Conservation (phyloP, 2,329 filamentous ascomycete genomes). For the Thelonectria olida region DNA sequence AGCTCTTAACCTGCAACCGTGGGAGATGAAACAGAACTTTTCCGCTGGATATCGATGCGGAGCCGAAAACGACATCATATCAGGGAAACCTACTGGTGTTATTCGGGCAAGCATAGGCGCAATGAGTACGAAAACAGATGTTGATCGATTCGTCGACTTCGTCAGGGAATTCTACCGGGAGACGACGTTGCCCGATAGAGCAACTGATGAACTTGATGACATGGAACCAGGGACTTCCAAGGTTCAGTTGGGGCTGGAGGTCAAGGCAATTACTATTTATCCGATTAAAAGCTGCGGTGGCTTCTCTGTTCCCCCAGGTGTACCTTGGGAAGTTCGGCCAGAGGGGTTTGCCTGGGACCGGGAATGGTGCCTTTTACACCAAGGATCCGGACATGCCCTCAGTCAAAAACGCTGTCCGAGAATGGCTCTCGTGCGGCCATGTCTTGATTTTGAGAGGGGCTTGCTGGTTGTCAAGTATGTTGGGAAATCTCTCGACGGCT, state of each 20-base stretch:
- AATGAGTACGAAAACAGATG: slow-evolving; percentile 83
- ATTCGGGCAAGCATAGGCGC: slow-evolving; percentile 88
- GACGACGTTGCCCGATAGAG: background rate
- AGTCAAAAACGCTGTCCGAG: slow-evolving; percentile 88
- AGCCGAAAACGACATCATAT: slow-evolving; percentile 80
- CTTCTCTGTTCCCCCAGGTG: slow-evolving; percentile 71
- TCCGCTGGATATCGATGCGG: slow-evolving; percentile 87
- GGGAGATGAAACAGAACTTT: slow-evolving; percentile 87
- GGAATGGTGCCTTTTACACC: slow-evolving; percentile 94
- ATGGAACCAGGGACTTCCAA: background rate
- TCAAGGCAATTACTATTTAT: slow-evolving; percentile 79
- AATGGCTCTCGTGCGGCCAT: slow-evolving; percentile 86
- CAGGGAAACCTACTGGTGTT: slow-evolving; percentile 87
- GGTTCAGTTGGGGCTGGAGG: slow-evolving; percentile 34
- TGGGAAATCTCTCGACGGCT: slow-evolving; percentile 41
- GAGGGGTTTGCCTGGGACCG: slow-evolving; percentile 95
- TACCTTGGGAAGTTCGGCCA: slow-evolving; percentile 77
- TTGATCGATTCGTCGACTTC: slow-evolving; percentile 77
- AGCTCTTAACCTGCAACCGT: slow-evolving; percentile 76
- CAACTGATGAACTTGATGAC: background rate
- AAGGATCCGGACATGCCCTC: slow-evolving; percentile 82
- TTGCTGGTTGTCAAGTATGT: slow-evolving; percentile 69
- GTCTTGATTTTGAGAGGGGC: slow-evolving; percentile 74
- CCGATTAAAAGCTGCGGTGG: slow-evolving; percentile 95
- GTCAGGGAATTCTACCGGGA: slow-evolving; percentile 67